phyloP scores from a whole-genome alignment of 1,284 basidiomycete genomes.

The Coniferiporia weirii region DNA sequence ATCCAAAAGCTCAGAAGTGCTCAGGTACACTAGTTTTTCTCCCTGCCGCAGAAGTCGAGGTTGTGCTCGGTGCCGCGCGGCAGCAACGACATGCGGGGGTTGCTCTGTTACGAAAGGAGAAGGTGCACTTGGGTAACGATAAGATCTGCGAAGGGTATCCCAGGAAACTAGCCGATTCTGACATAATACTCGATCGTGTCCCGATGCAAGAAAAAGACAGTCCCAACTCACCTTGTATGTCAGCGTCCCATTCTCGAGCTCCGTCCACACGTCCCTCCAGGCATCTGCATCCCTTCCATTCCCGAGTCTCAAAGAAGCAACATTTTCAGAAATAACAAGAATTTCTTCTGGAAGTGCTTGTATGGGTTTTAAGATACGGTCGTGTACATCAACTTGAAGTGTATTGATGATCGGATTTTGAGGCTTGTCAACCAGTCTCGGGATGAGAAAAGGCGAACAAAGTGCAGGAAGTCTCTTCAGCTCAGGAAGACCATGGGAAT shows the following conservation, averaged over 20 bases:
- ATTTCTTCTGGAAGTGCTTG: not conserved
- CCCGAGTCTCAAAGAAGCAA: not conserved
- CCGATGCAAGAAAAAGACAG: not conserved
- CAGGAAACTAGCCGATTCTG: constrained; percentile 11
- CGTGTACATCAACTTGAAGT: not conserved
- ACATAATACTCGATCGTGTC: not conserved
- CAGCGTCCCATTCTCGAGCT: not conserved
- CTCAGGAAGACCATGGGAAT: not conserved
- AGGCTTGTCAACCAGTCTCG: constrained; percentile 55
- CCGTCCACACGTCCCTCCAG: not conserved
- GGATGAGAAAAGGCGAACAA: constrained; percentile 49
- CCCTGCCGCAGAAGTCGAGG: constrained; percentile 36
- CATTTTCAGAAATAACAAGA: not conserved
- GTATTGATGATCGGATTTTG: constrained; percentile 71
- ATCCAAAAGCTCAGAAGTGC: constrained; percentile 41
- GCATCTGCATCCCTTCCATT: not conserved
- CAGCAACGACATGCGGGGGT: constrained; percentile 41
- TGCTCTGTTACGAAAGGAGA: constrained; percentile 66
- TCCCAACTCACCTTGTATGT: not conserved
- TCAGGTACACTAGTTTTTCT: constrained; percentile 37
- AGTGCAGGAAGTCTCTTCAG: constrained; percentile 10
- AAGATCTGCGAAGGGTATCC: constrained; percentile 44
- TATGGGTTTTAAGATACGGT: not conserved
- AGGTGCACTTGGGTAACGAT: constrained; percentile 26
- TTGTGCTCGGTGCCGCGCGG: constrained; percentile 41